Conservation (phyloP, 2,329 filamentous ascomycete species). For the Epichloe festucae region DNA sequence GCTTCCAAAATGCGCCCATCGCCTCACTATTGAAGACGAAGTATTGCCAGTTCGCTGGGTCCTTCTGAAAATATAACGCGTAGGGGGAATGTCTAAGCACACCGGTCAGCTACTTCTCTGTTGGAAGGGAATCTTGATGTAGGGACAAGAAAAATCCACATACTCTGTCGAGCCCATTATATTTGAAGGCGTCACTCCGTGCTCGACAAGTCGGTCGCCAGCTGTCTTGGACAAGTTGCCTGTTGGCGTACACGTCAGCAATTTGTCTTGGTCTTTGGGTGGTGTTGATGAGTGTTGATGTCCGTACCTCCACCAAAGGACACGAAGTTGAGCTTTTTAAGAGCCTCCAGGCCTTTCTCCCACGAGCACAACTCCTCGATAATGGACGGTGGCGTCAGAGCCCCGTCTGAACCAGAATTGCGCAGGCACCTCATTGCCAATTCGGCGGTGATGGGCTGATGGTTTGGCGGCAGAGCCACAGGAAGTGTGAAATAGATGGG, state of each 20-base stretch:
- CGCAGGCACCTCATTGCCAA: conserved; percentile 19
- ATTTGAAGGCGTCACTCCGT: conserved; percentile 23
- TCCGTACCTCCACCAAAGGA: conserved; percentile 25
- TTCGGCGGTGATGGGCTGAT: conserved; percentile 22
- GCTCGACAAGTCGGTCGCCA: conserved; percentile 24
- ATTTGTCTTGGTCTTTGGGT: conserved; percentile 1
- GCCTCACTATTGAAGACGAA: conserved; percentile 28
- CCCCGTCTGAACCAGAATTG: conserved; percentile 14
- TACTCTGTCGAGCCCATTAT: conserved; percentile 31
- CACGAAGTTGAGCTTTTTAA: conserved; percentile 22
- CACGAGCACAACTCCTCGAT: conserved; percentile 29
- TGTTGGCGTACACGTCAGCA: conserved; percentile 2
- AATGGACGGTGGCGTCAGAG: conserved; percentile 25
- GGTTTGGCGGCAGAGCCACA: conserved; percentile 16
- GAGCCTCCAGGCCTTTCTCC: conserved; percentile 14
- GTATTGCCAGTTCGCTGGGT: conserved; percentile 27
- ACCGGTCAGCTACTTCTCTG: neutral
- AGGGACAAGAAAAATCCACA: conserved; percentile 4
- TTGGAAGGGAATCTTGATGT: neutral
- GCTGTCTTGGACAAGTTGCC: conserved; percentile 24
- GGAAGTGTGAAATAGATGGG: conserved; percentile 18
- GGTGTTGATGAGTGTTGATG: no score
- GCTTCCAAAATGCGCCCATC: conserved; percentile 28
- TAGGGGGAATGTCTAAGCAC: conserved; percentile 20
- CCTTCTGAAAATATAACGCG: conserved; percentile 19